These are phyloP conservation scores for Polytrichum formosum DNA, from an alignment of 225 moss, liverwort and hornwort species.

Conservation along the genomic window DNA sequence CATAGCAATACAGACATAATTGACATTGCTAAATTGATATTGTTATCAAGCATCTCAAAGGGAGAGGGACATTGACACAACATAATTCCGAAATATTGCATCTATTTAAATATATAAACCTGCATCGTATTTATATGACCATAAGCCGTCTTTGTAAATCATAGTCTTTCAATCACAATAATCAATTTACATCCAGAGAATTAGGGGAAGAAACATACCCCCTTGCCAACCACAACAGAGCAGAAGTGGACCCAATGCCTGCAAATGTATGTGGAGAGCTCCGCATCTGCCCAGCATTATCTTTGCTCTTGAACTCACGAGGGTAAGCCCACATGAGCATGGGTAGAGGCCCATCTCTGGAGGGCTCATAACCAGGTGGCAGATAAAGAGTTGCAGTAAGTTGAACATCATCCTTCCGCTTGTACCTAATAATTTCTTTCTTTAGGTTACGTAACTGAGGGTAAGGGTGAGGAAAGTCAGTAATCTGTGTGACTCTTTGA, in stretches of 20 bases:
- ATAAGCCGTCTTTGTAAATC: no score
- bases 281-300: conserved; percentile 92
- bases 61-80: no score
- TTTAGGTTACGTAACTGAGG: conserved; percentile 74
- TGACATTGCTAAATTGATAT: no score
- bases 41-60: no score
- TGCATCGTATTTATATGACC: no score
- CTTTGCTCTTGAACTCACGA: conserved; percentile 95
- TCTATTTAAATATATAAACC: no score
- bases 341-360: conserved; percentile 71
- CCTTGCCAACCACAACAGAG: conserved; percentile 88
- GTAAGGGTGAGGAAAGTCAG: conserved; percentile 92
- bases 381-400: conserved; percentile 89
- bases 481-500: conserved; percentile 66
- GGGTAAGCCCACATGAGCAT: conserved; percentile 97
- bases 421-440: conserved; percentile 88
- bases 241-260: conserved; percentile 91
- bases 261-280: conserved; percentile 92
- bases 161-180: no score
- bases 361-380: conserved; percentile 79
- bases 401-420: conserved; percentile 86
- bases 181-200: no score
- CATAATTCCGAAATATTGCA: no score
- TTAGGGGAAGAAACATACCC: conserved; percentile 41
- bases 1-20: no score